Percentiles rank a stretch among this genome's conserved stretches.
Evolutionary conservation across 2,329 filamentous ascomycete species (phyloP).

Genomic region (Cadophora malorum): DNA sequence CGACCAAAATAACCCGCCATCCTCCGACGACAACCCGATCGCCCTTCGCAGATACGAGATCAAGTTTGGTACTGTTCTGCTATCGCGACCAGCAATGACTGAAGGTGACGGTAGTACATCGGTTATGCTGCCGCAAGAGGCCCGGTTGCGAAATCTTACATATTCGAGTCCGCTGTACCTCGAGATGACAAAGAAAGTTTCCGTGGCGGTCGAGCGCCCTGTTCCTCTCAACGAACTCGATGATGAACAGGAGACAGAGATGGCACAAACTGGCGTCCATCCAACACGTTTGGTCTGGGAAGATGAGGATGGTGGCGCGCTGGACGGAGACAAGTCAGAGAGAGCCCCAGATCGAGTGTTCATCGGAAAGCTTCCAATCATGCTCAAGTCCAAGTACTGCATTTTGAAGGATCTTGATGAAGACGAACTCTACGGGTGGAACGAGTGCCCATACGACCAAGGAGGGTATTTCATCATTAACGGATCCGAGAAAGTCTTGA

Average conservation of each 20-base stretch:
- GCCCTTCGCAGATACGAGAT: constrained; percentile 93
- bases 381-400: constrained; percentile 97
- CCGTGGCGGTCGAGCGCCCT: constrained; percentile 79
- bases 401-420: constrained; percentile 84
- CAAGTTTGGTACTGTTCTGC: constrained; percentile 88
- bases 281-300: constrained; percentile 67
- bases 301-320: constrained; percentile 52
- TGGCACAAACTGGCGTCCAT: constrained; percentile 60
- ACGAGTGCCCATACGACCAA: constrained; percentile 98
- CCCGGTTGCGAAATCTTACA: constrained; percentile 91
- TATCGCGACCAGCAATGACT: constrained; percentile 88
- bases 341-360: constrained; percentile 68
- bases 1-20: constrained; percentile 85
- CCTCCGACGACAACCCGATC: constrained; percentile 77
- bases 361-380: constrained; percentile 94
- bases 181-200: constrained; percentile 84
- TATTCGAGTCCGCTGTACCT: constrained; percentile 93
- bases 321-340: constrained; percentile 54
- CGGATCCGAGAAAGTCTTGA: constrained; percentile 96
- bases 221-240: constrained; percentile 73
- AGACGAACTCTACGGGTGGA: constrained; percentile 85
- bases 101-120: constrained; percentile 91
- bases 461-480: constrained; percentile 99
- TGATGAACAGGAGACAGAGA: constrained; percentile 63
- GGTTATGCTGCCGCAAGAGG: constrained; percentile 90